Base-by-base conservation (phyloP, 176 grass and related monocot species). In the Hsuehochloa calcarea region DNA sequence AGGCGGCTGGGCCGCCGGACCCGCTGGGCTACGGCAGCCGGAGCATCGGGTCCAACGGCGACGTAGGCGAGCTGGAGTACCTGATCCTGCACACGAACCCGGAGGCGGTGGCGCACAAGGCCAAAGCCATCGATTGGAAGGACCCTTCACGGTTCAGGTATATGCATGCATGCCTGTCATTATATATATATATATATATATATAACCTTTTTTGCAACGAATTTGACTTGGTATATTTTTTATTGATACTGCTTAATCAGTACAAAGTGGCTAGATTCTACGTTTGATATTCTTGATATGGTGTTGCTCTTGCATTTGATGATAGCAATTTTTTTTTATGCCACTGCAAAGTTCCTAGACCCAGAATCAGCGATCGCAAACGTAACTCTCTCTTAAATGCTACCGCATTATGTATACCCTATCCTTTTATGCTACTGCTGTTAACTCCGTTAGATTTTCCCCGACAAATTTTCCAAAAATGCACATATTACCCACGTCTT, bases 21-120 rank as follows among this genome's bases (percentile, higher is more conserved):
- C 95, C 95, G 1, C 87, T 97, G 0, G 95, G 95, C 3, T 97
- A 97, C 74, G 95, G 95, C 75, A 87, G 88, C 72, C 85, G 89
- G 75, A 93, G 61, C 77, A 97, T 97, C 55, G 93, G 95, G 0
- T 66, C 87, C 60, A 87, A 93, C 66, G 95, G 95, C 69, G 95
- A 95, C 81, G 80, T 90, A 37, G 95, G 95, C 52, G 93, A 97
- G 85, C 75, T 97, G 80, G 95, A 95, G 89, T 95, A 95, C 89
- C 93, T 97, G 39, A 88, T 95, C 60, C 85, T 97, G 78, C 91
- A 93, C 66, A 59, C 95, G 16, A 85, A 87, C n/a, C 75, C 92
- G 27, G 74, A 58, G 22, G 87, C 64, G 49, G 85, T 95, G 74
- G 78, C 79, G 77, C 71, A 83, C 62, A 93, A 87, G 85, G 91